Conservation (phyloP, 1,284 basidiomycete genomes). For the Rhodotorula sp. region DNA sequence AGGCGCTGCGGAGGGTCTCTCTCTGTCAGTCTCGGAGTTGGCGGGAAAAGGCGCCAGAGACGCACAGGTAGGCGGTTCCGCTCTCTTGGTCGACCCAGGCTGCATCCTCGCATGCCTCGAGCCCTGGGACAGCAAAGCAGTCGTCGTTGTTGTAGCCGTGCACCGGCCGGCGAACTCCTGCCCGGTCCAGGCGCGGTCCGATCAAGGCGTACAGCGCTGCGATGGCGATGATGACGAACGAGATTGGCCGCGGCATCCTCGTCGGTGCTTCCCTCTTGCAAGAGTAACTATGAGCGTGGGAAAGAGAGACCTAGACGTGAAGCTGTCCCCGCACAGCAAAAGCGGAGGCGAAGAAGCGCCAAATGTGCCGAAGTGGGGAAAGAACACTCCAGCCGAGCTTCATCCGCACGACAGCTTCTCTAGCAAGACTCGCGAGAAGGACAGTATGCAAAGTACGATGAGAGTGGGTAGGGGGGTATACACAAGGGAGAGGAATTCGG, state of each 20-base stretch:
- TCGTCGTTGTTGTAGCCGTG: conserved; percentile 21
- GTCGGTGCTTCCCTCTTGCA: neutral
- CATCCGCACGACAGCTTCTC: too few species aligned
- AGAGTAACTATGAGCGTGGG: too few species aligned
- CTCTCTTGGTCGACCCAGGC: conserved; percentile 24
- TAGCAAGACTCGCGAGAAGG: too few species aligned
- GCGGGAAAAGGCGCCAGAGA: too few species aligned
- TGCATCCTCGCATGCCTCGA: conserved; percentile 30
- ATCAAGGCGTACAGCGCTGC: neutral
- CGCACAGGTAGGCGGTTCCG: conserved; percentile 27
- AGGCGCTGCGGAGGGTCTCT: conserved; percentile 49
- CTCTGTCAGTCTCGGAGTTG: neutral
- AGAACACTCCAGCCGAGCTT: too few species aligned
- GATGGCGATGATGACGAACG: neutral
- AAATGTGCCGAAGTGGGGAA: too few species aligned
- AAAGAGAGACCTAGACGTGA: too few species aligned
- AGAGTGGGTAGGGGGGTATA: too few species aligned
- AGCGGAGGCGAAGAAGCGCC: too few species aligned
- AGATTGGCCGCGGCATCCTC: neutral
- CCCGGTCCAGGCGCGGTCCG: neutral
- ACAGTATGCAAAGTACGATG: too few species aligned
- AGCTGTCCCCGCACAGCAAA: too few species aligned
- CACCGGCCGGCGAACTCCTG: neutral
- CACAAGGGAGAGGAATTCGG: too few species aligned
- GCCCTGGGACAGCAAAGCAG: conserved; percentile 23